Percentiles rank a stretch among this genome's conserved stretches.
phyloP scores from a whole-genome alignment of 495 filamentous ascomycete species.

The Penicillium fimorum region DNA sequence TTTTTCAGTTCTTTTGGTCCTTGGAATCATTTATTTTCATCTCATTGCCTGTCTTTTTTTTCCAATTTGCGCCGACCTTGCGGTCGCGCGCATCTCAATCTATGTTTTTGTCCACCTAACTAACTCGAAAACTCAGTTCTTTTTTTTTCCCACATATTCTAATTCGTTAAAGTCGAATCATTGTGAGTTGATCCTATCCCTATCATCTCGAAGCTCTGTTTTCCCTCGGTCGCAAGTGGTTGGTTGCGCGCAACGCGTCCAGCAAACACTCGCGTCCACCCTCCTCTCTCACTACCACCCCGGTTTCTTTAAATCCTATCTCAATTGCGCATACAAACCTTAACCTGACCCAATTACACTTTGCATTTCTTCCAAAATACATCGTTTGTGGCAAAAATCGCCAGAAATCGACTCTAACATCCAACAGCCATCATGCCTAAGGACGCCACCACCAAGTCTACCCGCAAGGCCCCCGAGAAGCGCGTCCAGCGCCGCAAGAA shows the following conservation, averaged over 20 bases:
- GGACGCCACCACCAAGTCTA: conserved; percentile 62
- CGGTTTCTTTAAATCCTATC: neutral
- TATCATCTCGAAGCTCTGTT: conserved; percentile 1
- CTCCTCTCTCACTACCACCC: conserved; percentile 3
- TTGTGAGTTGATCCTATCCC: conserved; percentile 5
- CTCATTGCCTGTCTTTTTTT: conserved; percentile 22
- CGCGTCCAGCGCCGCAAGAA: conserved; percentile 74
- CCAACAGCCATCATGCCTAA: conserved; percentile 65
- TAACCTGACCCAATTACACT: neutral
- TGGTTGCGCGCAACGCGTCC: conserved; percentile 9
- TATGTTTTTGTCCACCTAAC: conserved; percentile 13
- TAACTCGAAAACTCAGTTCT: neutral
- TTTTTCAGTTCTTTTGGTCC: conserved; percentile 19
- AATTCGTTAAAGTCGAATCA: neutral
- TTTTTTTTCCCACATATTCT: neutral
- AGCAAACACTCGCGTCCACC: conserved; percentile 3
- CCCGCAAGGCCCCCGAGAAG: conserved; percentile 53
- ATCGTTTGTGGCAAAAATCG: neutral
- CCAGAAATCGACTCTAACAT: conserved; percentile 2
- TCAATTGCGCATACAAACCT: neutral
- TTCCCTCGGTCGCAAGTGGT: conserved; percentile 4
- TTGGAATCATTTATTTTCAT: conserved; percentile 16
- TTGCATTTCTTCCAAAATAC: neutral
- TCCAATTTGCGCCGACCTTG: conserved; percentile 20
- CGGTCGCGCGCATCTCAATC: conserved; percentile 15